A percentile compares a stretch with the other conserved stretches of the same genome.
phyloP scores from a whole-genome alignment of 2,329 filamentous ascomycete genomes.

The Rhinocladiella similis region DNA sequence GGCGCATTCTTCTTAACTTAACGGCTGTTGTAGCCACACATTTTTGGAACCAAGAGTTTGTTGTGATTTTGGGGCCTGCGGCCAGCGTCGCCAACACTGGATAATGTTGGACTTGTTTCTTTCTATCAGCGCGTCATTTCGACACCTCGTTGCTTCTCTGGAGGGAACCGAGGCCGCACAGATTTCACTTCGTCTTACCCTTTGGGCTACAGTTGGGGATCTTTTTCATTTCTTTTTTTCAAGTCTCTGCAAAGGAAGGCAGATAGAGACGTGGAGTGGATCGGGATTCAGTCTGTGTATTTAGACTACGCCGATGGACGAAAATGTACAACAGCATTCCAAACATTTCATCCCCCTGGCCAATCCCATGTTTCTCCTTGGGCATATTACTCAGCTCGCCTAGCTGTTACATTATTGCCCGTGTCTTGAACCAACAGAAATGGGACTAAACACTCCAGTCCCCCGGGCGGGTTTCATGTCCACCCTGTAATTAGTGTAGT shows the following conservation, averaged over 20 bases:
- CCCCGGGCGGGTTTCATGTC: background rate
- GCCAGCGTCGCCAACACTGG: constrained; percentile 7
- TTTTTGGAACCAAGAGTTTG: constrained; percentile 1
- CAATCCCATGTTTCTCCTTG: too few relatives aligned
- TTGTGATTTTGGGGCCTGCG: background rate
- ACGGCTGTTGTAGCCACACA: background rate
- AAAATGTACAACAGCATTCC: constrained; percentile 15
- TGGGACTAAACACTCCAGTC: too few relatives aligned
- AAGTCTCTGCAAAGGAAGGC: background rate
- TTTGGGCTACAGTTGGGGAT: constrained; percentile 9
- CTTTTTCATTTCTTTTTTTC: background rate
- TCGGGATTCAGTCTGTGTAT: constrained; percentile 9
- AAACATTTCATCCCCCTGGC: background rate
- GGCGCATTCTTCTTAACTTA: background rate
- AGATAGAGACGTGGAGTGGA: background rate
- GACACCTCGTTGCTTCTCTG: constrained; percentile 1
- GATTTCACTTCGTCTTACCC: constrained; percentile 11
- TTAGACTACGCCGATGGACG: background rate
- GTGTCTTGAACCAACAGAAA: too few relatives aligned
- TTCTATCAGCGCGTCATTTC: constrained; percentile 17
- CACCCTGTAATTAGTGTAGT: background rate
- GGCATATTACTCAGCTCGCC: too few relatives aligned
- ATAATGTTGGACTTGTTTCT: constrained; percentile 12
- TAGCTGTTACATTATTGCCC: too few relatives aligned
- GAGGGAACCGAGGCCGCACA: constrained; percentile 5